Percentiles rank a stretch among this genome's conserved stretches.
Evolutionary conservation across 73 alveolate genomes (phyloP).

Genomic region (Diophrys appendiculata): DNA sequence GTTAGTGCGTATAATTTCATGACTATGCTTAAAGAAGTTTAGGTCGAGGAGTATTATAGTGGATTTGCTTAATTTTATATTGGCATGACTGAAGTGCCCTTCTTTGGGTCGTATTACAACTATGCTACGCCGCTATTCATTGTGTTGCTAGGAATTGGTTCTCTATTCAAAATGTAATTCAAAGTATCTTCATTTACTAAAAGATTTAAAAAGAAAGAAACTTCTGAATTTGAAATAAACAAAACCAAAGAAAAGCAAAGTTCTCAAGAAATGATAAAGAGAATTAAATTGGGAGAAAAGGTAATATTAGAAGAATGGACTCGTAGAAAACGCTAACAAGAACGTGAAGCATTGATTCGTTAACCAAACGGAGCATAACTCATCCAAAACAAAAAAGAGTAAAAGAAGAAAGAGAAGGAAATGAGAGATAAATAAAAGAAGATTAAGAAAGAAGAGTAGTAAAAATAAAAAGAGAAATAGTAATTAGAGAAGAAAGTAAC

Average conservation of each 20-base stretch:
- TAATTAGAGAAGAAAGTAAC: slow-evolving; percentile 12
- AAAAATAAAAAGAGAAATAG: neutral
- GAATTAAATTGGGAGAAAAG: neutral
- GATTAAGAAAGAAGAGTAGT: neutral
- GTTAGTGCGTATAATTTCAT: slow-evolving; percentile 48
- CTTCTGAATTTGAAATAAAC: slow-evolving; percentile 1
- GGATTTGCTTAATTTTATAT: slow-evolving; percentile 49
- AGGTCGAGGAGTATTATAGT: slow-evolving; percentile 4
- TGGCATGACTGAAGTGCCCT: slow-evolving; percentile 51
- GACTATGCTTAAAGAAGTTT: slow-evolving; percentile 29
- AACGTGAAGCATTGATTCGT: neutral
- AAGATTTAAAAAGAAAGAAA: neutral
- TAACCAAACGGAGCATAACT: neutral
- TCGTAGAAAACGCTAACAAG: neutral
- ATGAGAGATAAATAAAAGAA: neutral
- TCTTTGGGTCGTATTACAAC: slow-evolving; percentile 56
- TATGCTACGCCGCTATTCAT: slow-evolving; percentile 41
- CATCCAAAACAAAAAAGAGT: slow-evolving; percentile 7
- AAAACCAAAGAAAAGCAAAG: neutral
- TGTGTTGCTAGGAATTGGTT: slow-evolving; percentile 32
- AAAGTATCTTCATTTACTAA: neutral
- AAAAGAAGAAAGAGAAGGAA: slow-evolving; percentile 1
- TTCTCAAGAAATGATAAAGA: neutral
- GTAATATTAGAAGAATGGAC: neutral
- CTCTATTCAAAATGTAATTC: slow-evolving; percentile 11